Evolutionary conservation across 257 asterid genomes (phyloP).

Genomic region (Solanum arcanum): DNA sequence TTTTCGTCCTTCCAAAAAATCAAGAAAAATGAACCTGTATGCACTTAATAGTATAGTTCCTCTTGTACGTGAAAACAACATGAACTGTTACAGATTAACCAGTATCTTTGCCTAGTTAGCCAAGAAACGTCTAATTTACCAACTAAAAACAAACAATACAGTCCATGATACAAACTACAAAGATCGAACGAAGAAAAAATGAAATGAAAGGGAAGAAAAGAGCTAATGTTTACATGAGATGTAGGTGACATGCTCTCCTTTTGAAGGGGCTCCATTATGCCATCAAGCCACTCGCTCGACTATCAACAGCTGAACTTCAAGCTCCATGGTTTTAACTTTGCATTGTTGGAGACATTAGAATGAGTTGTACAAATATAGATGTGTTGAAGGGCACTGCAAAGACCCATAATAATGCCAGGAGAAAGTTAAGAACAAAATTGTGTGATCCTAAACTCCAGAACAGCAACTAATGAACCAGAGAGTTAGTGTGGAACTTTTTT

Average conservation of each 20-base stretch:
- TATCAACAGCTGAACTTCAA: neutral
- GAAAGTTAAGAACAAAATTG: neutral
- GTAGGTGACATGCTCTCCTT: neutral
- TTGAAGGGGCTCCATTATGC: neutral
- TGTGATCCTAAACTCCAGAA: neutral
- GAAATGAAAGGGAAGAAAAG: neutral
- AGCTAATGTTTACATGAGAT: neutral
- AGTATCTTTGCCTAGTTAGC: neutral
- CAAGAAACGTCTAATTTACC: neutral
- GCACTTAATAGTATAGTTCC: neutral
- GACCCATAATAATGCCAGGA: neutral
- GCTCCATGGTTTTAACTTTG: neutral
- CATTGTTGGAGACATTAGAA: neutral
- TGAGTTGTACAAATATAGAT: neutral
- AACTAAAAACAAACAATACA: neutral
- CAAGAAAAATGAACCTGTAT: neutral
- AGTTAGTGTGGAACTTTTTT: slow-evolving; percentile 18
- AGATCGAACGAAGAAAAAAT: neutral
- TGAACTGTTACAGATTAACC: neutral
- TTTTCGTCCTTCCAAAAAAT: neutral
- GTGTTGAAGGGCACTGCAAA: neutral
- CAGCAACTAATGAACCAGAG: neutral
- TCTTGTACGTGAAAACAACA: neutral
- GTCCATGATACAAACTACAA: neutral
- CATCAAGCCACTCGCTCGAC: neutral